Conservation (phyloP, 192 early-diverging fungal genomes). For the Spinellus fusiger region DNA sequence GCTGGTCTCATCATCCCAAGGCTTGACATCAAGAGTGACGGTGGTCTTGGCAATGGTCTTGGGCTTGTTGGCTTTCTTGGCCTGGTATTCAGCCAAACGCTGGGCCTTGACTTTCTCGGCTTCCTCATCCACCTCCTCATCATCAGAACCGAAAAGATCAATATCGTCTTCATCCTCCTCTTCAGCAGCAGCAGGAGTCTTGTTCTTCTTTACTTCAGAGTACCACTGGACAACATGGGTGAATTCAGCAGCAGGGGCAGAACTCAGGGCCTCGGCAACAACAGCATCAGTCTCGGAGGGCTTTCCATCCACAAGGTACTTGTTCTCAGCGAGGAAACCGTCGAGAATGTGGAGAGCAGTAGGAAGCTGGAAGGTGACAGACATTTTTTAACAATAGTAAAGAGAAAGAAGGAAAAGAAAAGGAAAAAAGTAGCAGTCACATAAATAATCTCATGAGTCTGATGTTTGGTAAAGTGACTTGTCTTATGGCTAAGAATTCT, state of each 20-base stretch:
- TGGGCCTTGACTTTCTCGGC: slow-evolving; percentile 83
- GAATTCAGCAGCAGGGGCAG: slow-evolving; percentile 32
- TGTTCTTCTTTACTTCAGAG: slow-evolving; percentile 29
- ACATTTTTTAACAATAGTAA: slow-evolving; percentile 23
- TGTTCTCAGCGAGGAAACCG: slow-evolving; percentile 30
- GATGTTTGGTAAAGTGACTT: not conserved
- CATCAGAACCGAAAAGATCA: slow-evolving; percentile 94
- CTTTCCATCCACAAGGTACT: slow-evolving; percentile 21
- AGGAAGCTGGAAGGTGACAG: slow-evolving; percentile 32
- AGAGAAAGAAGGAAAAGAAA: slow-evolving; percentile 11
- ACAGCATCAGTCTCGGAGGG: slow-evolving; percentile 18
- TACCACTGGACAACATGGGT: slow-evolving; percentile 29
- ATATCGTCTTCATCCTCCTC: slow-evolving; percentile 91
- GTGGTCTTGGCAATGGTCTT: slow-evolving; percentile 87
- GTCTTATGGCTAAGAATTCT: too few relatives aligned
- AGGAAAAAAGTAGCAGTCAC: not conserved
- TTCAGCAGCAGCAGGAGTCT: slow-evolving; percentile 44
- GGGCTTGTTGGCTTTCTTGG: slow-evolving; percentile 88
- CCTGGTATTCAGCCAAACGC: slow-evolving; percentile 85
- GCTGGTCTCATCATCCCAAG: slow-evolving; percentile 96
- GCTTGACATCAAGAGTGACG: slow-evolving; percentile 91
- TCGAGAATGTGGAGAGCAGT: slow-evolving; percentile 33
- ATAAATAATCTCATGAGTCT: not conserved
- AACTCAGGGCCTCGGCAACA: slow-evolving; percentile 30
- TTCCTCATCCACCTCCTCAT: slow-evolving; percentile 89